Conservation (phyloP, 768 basidiomycete genomes). For the Trametes sanguinea region DNA sequence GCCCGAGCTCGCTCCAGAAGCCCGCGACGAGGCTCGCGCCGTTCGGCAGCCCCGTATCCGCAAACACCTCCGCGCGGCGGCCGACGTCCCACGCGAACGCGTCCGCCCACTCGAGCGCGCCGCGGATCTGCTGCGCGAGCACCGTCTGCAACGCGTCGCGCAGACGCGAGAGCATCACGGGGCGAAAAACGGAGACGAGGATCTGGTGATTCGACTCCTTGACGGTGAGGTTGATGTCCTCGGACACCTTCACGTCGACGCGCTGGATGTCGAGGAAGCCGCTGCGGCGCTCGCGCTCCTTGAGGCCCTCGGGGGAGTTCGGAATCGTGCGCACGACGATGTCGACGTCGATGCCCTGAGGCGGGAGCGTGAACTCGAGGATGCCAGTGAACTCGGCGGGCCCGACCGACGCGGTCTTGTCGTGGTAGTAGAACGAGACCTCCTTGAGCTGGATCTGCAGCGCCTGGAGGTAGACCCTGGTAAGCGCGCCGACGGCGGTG, state of each 20-base stretch:
- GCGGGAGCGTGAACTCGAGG: conserved; percentile 60
- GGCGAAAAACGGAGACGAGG: conserved; percentile 61
- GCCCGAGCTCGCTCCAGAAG: conserved; percentile 70
- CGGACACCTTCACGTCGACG: conserved; percentile 53
- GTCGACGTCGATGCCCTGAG: conserved; percentile 69
- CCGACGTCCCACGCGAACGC: conserved; percentile 59
- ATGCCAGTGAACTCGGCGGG: conserved; percentile 64
- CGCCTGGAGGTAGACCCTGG: conserved; percentile 65
- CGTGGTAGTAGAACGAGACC: conserved; percentile 74
- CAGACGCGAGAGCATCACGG: conserved; percentile 57
- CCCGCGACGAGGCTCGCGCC: conserved; percentile 57
- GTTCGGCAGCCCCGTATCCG: conserved; percentile 57
- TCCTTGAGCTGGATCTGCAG: conserved; percentile 63
- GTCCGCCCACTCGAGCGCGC: conserved; percentile 54
- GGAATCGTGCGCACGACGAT: conserved; percentile 67
- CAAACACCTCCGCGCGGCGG: conserved; percentile 61
- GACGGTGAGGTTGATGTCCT: conserved; percentile 56
- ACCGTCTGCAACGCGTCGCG: conserved; percentile 62
- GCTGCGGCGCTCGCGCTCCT: conserved; percentile 46
- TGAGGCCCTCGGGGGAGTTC: conserved; percentile 41
- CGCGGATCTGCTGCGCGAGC: conserved; percentile 56
- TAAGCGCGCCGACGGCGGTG: conserved; percentile 62
- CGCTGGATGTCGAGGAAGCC: conserved; percentile 63
- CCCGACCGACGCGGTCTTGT: conserved; percentile 54
- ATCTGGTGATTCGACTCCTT: conserved; percentile 66